Conservation (phyloP, 495 filamentous ascomycete genomes). For the Thermochaetoides thermophila region DNA sequence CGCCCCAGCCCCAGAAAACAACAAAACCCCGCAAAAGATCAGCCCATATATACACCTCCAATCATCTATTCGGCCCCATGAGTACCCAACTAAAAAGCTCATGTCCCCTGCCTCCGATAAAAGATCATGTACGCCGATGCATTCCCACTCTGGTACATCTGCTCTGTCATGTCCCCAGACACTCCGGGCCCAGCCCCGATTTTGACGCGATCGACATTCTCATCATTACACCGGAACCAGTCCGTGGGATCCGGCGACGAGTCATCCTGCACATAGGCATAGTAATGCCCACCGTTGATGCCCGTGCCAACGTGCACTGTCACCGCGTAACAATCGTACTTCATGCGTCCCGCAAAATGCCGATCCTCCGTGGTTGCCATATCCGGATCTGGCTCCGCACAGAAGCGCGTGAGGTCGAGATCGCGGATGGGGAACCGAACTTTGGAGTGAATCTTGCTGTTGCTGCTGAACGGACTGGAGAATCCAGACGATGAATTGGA, state of each 20-base stretch:
- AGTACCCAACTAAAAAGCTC: not conserved
- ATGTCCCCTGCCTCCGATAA: constrained; percentile 13
- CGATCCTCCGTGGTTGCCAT: not conserved
- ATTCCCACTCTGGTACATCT: constrained; percentile 10
- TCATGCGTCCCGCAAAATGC: constrained; percentile 14
- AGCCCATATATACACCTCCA: too few species aligned
- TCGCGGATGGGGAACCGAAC: constrained; percentile 22
- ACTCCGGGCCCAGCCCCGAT: constrained; percentile 9
- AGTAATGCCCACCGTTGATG: constrained; percentile 30
- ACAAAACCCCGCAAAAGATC: too few species aligned
- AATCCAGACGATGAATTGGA: too few species aligned
- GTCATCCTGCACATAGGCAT: constrained; percentile 21
- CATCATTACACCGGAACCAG: constrained; percentile 26
- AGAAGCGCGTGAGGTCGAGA: constrained; percentile 23
- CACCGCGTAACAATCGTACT: constrained; percentile 34
- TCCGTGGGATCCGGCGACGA: constrained; percentile 10
- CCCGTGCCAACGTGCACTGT: constrained; percentile 19
- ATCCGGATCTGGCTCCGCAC: constrained; percentile 10
- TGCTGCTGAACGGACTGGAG: constrained; percentile 1
- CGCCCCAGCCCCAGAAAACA: too few species aligned
- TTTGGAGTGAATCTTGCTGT: constrained; percentile 13
- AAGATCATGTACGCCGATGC: constrained; percentile 18
- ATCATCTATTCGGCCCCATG: too few species aligned
- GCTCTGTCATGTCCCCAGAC: constrained; percentile 7
- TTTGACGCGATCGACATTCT: constrained; percentile 12